phyloP scores from a whole-genome alignment of 2,329 filamentous ascomycete genomes.

The Eutypa lata region DNA sequence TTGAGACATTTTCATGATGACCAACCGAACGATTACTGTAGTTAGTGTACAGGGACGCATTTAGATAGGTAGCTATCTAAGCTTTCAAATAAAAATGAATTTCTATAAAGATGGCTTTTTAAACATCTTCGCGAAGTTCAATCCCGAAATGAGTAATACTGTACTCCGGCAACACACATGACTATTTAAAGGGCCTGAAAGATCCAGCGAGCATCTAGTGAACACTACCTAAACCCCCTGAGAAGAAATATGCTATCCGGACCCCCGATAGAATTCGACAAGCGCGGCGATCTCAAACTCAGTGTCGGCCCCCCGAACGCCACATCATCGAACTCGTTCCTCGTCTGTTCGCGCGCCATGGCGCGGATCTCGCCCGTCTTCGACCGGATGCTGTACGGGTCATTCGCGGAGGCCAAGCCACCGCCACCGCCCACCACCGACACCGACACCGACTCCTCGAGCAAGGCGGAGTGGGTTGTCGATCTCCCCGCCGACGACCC shows the following conservation, averaged over 20 bases:
- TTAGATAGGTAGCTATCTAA: no score
- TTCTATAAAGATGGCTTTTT: not conserved
- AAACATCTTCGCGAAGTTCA: not conserved
- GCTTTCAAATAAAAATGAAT: not conserved
- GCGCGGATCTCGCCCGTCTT: constrained; percentile 9
- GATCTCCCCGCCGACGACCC: constrained; percentile 6
- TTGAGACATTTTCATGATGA: not conserved
- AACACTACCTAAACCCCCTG: not conserved
- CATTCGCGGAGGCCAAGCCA: constrained; percentile 6
- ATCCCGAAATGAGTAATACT: not conserved
- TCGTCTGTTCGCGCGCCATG: constrained; percentile 5
- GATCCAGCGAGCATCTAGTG: not conserved
- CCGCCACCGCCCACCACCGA: not conserved
- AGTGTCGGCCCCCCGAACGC: constrained; percentile 1
- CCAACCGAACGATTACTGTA: no score
- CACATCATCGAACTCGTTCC: not conserved
- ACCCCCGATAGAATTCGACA: constrained; percentile 3
- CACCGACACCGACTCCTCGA: not conserved
- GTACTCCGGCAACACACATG: not conserved
- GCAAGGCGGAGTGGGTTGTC: constrained; percentile 5
- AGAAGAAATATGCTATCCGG: not conserved
- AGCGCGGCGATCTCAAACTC: constrained; percentile 7
- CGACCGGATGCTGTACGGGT: constrained; percentile 10
- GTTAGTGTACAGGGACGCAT: no score
- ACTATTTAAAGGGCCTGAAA: not conserved